Evolutionary conservation across 331 rosid genomes (phyloP).

Genomic region (Acacia pycnantha): DNA sequence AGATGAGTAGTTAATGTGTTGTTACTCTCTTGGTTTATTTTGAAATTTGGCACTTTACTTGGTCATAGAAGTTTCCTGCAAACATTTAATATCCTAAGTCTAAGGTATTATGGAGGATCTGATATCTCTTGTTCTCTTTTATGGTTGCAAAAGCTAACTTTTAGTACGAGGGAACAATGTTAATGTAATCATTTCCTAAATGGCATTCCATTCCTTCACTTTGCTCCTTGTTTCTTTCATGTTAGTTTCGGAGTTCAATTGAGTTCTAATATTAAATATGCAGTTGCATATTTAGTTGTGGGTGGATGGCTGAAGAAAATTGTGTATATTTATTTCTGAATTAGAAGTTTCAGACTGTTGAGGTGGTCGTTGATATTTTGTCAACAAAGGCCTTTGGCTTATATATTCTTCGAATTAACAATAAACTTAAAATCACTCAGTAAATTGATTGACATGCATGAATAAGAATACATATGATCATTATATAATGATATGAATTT

Average conservation of each 20-base stretch:
- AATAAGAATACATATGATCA: neutral
- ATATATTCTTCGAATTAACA: neutral
- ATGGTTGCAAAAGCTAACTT: neutral
- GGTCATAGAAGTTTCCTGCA: neutral
- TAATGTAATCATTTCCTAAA: neutral
- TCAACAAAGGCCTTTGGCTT: neutral
- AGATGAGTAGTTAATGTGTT: neutral
- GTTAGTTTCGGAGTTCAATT: neutral
- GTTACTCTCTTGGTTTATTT: conserved; percentile 7
- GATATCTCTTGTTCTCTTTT: neutral
- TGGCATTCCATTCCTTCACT: neutral
- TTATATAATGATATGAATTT: neutral
- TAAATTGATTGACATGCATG: neutral
- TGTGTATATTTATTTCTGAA: neutral
- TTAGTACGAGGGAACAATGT: neutral
- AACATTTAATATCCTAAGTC: neutral
- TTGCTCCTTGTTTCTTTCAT: neutral
- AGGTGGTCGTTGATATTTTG: neutral
- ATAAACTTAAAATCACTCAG: neutral
- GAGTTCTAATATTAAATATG: neutral
- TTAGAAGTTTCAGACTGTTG: neutral
- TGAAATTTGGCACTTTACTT: neutral
- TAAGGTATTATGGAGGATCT: neutral
- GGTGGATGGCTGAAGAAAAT: neutral
- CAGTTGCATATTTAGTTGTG: neutral